Conservation (phyloP, 176 grass and related monocot genomes). For the Oryza longistaminata region DNA sequence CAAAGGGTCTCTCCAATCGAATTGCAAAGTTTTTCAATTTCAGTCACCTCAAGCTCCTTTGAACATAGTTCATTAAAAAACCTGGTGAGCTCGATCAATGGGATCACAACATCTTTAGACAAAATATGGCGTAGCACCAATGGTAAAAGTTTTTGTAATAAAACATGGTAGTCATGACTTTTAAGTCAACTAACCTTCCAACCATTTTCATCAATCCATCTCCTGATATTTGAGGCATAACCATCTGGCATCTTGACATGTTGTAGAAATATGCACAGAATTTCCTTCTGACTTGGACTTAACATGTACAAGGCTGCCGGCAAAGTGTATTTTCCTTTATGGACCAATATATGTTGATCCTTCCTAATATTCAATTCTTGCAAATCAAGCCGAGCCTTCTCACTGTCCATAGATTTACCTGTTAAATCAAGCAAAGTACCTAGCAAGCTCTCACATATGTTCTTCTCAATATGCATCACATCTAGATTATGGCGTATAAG, state of each 20-base stretch:
- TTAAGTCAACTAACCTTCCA: background rate
- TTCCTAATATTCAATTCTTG: background rate
- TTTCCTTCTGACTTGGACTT: background rate
- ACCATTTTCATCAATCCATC: background rate
- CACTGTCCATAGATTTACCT: background rate
- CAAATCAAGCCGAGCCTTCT: background rate
- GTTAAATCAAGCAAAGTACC: conserved; percentile 4
- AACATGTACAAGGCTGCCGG: too few species aligned
- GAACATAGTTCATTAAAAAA: too few species aligned
- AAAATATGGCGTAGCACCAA: too few species aligned
- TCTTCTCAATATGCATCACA: background rate
- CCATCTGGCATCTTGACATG: conserved; percentile 23
- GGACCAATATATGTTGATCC: background rate
- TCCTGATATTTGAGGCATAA: conserved; percentile 19
- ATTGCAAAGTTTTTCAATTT: too few species aligned
- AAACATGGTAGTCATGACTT: conserved; percentile 30
- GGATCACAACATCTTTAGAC: too few species aligned
- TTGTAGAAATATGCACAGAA: background rate
- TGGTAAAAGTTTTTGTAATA: background rate
- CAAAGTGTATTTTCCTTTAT: background rate
- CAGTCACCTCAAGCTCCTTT: too few species aligned
- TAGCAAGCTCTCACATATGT: background rate
- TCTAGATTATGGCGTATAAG: background rate
- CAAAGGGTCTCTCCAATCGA: too few species aligned
- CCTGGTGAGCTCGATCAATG: too few species aligned